These are phyloP conservation scores for Penicillium paxilli DNA, from an alignment of 495 filamentous ascomycete genomes.

Conservation along the genomic window DNA sequence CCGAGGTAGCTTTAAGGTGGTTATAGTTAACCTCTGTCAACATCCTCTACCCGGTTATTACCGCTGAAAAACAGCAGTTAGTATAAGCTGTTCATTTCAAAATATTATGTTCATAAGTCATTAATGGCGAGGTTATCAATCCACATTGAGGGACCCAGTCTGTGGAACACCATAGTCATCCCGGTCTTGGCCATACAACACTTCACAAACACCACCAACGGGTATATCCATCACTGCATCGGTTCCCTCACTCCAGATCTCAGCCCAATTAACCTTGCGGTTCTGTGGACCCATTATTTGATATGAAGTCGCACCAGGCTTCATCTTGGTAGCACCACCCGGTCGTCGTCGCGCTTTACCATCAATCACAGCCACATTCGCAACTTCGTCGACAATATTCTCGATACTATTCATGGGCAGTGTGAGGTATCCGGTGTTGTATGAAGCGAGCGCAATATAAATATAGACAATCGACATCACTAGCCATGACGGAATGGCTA, in stretches of 20 bases:
- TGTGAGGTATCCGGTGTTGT: slow-evolving; percentile 88
- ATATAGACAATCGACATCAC: slow-evolving; percentile 90
- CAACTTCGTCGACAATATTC: slow-evolving; percentile 89
- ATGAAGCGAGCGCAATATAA: slow-evolving; percentile 87
- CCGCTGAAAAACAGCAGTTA: too few species aligned
- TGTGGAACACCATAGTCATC: slow-evolving; percentile 29
- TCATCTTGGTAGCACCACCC: slow-evolving; percentile 45
- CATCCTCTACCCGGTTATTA: too few species aligned
- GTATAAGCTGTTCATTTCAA: too few species aligned
- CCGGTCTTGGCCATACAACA: slow-evolving; percentile 54
- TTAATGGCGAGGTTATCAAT: slow-evolving; percentile 1
- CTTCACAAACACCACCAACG: slow-evolving; percentile 94
- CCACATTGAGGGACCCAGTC: not conserved
- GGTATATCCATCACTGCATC: slow-evolving; percentile 98
- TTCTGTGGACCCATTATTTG: slow-evolving; percentile 51
- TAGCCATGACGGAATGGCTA: slow-evolving; percentile 86
- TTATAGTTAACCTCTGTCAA: too few species aligned
- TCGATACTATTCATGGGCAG: slow-evolving; percentile 77
- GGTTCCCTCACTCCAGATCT: slow-evolving; percentile 86
- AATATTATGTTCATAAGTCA: too few species aligned
- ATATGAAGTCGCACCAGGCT: slow-evolving; percentile 45
- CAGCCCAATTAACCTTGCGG: slow-evolving; percentile 65
- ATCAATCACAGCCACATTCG: slow-evolving; percentile 81
- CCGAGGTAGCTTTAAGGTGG: too few species aligned
- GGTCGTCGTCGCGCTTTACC: slow-evolving; percentile 59